Percentiles rank a stretch among this genome's conserved stretches.
Conservation (phyloP, 768 basidiomycete species). For the Termitomyces heimii region DNA sequence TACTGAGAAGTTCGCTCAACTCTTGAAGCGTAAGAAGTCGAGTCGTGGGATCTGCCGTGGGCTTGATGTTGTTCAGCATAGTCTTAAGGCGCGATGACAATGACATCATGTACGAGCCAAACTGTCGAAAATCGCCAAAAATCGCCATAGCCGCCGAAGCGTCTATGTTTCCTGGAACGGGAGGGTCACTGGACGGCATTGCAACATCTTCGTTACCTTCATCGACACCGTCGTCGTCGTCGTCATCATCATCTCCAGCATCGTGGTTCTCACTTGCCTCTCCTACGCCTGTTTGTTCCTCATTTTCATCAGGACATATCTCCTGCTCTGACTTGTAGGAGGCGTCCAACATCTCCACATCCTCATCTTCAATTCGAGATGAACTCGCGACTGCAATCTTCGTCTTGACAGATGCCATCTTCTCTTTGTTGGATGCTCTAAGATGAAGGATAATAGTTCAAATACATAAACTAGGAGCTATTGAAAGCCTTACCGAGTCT, state of each 20-base stretch:
- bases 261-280: conserved; percentile 42
- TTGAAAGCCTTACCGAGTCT: conserved; percentile 46
- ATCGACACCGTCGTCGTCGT: conserved; percentile 39
- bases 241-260: conserved; percentile 22
- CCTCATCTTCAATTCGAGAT: conserved; percentile 62
- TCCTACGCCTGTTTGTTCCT: conserved; percentile 23
- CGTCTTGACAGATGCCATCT: conserved; percentile 52
- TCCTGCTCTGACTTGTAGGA: conserved; percentile 50
- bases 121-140: conserved; percentile 81
- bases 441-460: conserved; percentile 11
- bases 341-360: conserved; percentile 72
- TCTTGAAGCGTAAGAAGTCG: conserved; percentile 91
- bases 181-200: conserved; percentile 31
- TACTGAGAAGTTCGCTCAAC: conserved; percentile 88
- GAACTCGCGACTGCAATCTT: conserved; percentile 59
- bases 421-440: conserved; percentile 49
- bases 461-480: conserved; percentile 4
- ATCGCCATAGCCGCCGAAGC: conserved; percentile 74
- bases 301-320: conserved; percentile 34
- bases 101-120: conserved; percentile 91
- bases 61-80: conserved; percentile 85
- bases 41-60: conserved; percentile 76
- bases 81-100: conserved; percentile 84
- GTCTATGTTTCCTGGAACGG: conserved; percentile 51
- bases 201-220: conserved; percentile 33